phyloP scores from a whole-genome alignment of 73 alveolate genomes.

The Blepharisma stoltei region DNA sequence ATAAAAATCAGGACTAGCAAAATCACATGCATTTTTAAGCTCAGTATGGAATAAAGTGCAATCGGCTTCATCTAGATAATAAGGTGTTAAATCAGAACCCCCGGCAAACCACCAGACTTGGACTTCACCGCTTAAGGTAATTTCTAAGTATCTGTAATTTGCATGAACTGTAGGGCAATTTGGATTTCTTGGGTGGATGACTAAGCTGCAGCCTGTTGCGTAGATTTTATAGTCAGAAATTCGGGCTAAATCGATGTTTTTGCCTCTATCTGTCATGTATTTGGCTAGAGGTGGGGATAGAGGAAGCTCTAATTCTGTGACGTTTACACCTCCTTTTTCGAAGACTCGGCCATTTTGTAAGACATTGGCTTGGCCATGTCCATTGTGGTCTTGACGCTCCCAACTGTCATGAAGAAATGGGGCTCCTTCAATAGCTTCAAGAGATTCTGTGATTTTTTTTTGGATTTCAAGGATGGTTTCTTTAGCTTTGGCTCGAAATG shows the following conservation, averaged over 20 bases:
- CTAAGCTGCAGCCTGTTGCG: slow-evolving; percentile 75
- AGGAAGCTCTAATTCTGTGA: slow-evolving; percentile 33
- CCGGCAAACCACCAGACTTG: slow-evolving; percentile 84
- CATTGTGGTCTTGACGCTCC: slow-evolving; percentile 29
- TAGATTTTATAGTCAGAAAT: slow-evolving; percentile 31
- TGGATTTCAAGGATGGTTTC: not conserved
- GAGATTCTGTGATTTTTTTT: slow-evolving; percentile 9
- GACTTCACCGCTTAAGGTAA: slow-evolving; percentile 47
- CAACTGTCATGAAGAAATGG: slow-evolving; percentile 28
- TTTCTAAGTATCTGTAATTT: slow-evolving; percentile 63
- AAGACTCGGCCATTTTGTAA: slow-evolving; percentile 41
- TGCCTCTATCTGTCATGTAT: slow-evolving; percentile 37
- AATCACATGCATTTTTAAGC: slow-evolving; percentile 45
- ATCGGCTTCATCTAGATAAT: slow-evolving; percentile 60
- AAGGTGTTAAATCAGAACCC: slow-evolving; percentile 85
- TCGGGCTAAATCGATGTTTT: slow-evolving; percentile 13
- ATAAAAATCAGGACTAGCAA: slow-evolving; percentile 41
- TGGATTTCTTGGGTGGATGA: slow-evolving; percentile 78
- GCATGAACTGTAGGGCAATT: slow-evolving; percentile 82
- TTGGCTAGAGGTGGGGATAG: slow-evolving; percentile 4
- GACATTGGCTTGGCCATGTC: slow-evolving; percentile 32
- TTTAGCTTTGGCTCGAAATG: slow-evolving; percentile 10
- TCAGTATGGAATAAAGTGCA: slow-evolving; percentile 56
- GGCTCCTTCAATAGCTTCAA: slow-evolving; percentile 28
- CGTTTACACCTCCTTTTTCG: slow-evolving; percentile 55